A percentile compares a stretch with the other conserved stretches of the same genome.
phyloP scores from a whole-genome alignment of 2,329 filamentous ascomycete species.

The Cladosporium halotolerans region DNA sequence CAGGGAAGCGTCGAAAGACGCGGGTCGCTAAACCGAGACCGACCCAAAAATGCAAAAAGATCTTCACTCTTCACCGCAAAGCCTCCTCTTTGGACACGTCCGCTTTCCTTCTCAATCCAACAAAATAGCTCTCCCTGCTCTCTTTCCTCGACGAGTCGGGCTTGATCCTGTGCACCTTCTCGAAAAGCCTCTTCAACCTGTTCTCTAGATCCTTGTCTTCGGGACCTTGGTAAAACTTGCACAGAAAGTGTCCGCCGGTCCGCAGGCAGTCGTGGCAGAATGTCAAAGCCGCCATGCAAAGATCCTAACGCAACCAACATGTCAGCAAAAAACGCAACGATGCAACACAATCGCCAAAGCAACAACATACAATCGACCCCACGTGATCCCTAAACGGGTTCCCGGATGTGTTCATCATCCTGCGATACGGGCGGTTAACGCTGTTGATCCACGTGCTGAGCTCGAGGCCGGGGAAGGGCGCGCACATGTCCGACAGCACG shows the following conservation, averaged over 20 bases:
- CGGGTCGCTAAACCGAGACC: background rate
- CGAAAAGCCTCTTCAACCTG: slow-evolving; percentile 69
- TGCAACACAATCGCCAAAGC: background rate
- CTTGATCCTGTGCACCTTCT: slow-evolving; percentile 77
- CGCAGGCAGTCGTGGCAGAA: slow-evolving; percentile 83
- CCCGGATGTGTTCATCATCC: slow-evolving; percentile 99
- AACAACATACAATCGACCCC: slow-evolving; percentile 75
- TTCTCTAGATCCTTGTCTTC: slow-evolving; percentile 78
- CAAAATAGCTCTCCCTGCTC: slow-evolving; percentile 72
- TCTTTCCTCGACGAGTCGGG: slow-evolving; percentile 80
- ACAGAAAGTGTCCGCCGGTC: slow-evolving; percentile 81
- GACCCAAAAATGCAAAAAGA: background rate
- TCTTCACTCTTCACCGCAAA: slow-evolving; percentile 22
- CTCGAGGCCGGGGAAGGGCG: slow-evolving; percentile 68
- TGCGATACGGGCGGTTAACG: slow-evolving; percentile 90
- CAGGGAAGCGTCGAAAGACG: background rate
- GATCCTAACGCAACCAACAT: slow-evolving; percentile 55
- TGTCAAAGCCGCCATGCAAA: slow-evolving; percentile 75
- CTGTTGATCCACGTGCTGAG: slow-evolving; percentile 66
- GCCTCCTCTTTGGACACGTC: slow-evolving; percentile 42
- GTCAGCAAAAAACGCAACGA: background rate
- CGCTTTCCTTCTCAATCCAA: slow-evolving; percentile 65
- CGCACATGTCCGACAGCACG: slow-evolving; percentile 98
- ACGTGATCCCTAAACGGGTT: slow-evolving; percentile 80
- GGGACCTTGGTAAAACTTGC: slow-evolving; percentile 91